These are phyloP conservation scores for Phycomyces blakesleeanus DNA, from an alignment of 192 early-diverging fungal genomes.

Conservation along the genomic window DNA sequence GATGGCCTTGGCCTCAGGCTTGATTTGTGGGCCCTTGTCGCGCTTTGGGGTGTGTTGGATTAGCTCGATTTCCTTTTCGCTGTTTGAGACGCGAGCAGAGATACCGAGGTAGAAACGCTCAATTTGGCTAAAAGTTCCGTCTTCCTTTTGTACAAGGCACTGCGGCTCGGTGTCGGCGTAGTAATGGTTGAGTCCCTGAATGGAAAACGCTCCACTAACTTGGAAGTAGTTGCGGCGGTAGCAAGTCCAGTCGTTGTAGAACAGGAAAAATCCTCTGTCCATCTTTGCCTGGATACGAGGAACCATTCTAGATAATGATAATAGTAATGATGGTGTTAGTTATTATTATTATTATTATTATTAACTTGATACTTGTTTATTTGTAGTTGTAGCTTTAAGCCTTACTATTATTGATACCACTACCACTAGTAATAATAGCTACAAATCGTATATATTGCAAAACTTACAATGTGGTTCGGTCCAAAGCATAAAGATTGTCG, in stretches of 20 bases:
- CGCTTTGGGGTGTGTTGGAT: constrained; percentile 88
- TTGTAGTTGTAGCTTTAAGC: too few species aligned
- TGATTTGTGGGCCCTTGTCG: constrained; percentile 85
- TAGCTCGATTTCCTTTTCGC: constrained; percentile 58
- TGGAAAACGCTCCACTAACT: constrained; percentile 56
- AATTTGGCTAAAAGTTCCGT: constrained; percentile 49
- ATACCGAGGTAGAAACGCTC: constrained; percentile 73
- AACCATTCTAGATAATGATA: constrained; percentile 38
- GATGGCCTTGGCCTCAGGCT: constrained; percentile 53
- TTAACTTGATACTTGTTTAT: too few species aligned
- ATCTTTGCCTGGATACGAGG: constrained; percentile 67
- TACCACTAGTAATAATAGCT: too few species aligned
- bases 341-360: too few species aligned
- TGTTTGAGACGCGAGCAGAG: constrained; percentile 62
- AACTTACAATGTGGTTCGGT: constrained; percentile 17
- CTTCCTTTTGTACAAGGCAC: constrained; percentile 63
- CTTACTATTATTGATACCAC: too few species aligned
- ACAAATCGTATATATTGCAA: too few species aligned
- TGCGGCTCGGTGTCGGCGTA: constrained; percentile 48
- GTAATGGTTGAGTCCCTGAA: constrained; percentile 39
- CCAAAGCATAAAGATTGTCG: constrained; percentile 20
- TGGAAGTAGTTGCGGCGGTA: constrained; percentile 92
- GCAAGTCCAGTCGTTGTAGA: constrained; percentile 83
- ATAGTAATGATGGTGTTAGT: too few species aligned
- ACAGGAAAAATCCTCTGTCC: constrained; percentile 88